A percentile compares a stretch with the other conserved stretches of the same genome.
Conservation (phyloP, 2,329 filamentous ascomycete species). For the Pyrenochaeta sp. region DNA sequence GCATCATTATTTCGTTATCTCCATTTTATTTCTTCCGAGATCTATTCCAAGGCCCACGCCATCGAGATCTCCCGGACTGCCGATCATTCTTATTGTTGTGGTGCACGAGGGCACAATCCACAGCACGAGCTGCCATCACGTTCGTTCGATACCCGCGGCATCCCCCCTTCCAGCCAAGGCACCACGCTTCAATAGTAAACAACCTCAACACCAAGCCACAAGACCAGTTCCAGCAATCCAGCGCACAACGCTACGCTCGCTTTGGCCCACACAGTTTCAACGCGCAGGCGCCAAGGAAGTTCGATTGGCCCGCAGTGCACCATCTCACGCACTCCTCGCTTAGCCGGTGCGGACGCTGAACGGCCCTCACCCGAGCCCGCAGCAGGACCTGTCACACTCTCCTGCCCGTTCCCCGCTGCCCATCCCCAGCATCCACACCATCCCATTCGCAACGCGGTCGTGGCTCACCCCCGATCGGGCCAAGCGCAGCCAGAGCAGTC, state of each 20-base stretch:
- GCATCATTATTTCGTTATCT: slow-evolving; percentile 15
- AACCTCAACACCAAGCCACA: slow-evolving; percentile 36
- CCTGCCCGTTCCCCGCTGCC: slow-evolving; percentile 13
- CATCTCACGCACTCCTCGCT: slow-evolving; percentile 36
- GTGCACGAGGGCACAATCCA: slow-evolving; percentile 13
- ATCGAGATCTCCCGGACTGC: slow-evolving; percentile 29
- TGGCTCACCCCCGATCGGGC: slow-evolving; percentile 12
- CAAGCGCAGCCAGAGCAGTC: too few relatives aligned
- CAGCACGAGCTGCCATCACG: slow-evolving; percentile 14
- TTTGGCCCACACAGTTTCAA: slow-evolving; percentile 36
- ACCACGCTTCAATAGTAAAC: slow-evolving; percentile 21
- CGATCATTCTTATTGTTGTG: slow-evolving; percentile 17
- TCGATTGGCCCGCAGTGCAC: slow-evolving; percentile 33
- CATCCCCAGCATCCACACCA: slow-evolving; percentile 7
- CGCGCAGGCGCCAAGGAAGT: slow-evolving; percentile 38
- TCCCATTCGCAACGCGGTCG: slow-evolving; percentile 26
- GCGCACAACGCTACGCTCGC: slow-evolving; percentile 23
- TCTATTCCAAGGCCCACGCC: slow-evolving; percentile 14
- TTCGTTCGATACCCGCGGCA: slow-evolving; percentile 23
- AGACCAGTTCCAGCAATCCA: slow-evolving; percentile 28
- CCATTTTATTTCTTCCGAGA: slow-evolving; percentile 12
- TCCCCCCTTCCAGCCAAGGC: slow-evolving; percentile 16
- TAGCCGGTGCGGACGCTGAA: slow-evolving; percentile 37
- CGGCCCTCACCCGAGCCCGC: slow-evolving; percentile 40
- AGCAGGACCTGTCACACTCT: slow-evolving; percentile 43